phyloP scores from a whole-genome alignment of 75 land plant species.

The Cunninghamia lanceolata region DNA sequence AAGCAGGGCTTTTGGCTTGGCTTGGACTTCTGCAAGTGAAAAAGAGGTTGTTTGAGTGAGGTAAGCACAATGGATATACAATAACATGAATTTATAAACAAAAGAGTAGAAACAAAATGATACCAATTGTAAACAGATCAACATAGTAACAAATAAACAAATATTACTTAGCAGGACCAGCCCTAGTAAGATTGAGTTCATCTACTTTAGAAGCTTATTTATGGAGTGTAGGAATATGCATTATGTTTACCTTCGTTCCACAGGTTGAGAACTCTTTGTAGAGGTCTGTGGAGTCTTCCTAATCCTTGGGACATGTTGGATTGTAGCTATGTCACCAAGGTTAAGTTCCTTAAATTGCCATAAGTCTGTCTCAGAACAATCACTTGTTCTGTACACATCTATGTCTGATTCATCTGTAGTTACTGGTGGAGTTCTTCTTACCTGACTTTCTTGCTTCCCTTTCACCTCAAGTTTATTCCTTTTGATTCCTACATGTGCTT shows the following conservation, averaged over 20 bases:
- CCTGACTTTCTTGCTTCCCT: conserved; percentile 19
- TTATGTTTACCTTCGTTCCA: conserved; percentile 10
- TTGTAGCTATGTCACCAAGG: conserved; percentile 2
- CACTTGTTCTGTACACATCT: conserved; percentile 21
- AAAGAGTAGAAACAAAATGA: not conserved
- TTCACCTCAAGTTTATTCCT: conserved; percentile 28
- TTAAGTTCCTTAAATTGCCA: conserved; percentile 6
- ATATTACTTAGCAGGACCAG: not conserved
- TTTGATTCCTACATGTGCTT: conserved; percentile 23
- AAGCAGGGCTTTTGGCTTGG: conserved; percentile 13
- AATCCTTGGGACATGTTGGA: not conserved
- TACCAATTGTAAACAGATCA: not conserved
- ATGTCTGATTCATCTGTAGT: conserved; percentile 16
- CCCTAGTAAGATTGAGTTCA: not conserved
- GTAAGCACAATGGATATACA: not conserved
- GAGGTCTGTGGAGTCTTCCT: not conserved
- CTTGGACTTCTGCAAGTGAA: conserved; percentile 14
- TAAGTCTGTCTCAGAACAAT: conserved; percentile 29
- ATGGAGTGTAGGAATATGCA: not conserved
- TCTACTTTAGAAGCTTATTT: not conserved
- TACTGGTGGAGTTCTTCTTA: conserved; percentile 11
- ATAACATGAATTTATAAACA: not conserved
- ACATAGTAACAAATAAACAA: not conserved
- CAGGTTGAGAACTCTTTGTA: not conserved
- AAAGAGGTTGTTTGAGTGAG: not conserved